Conservation (phyloP, 2,329 filamentous ascomycete genomes). For the Talaromyces sp. region DNA sequence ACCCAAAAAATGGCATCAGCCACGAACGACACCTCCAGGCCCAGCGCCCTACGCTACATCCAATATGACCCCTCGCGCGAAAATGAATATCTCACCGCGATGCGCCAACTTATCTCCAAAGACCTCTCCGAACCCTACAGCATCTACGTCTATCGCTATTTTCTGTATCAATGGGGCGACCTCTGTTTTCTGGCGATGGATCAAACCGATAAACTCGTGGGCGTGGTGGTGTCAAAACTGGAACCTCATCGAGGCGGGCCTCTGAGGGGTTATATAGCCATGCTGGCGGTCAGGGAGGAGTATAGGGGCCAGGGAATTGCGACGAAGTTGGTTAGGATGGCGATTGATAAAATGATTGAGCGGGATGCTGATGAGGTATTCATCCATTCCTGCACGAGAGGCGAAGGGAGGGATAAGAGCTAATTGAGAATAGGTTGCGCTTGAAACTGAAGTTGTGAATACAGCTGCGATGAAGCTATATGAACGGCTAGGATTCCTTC, state of each 20-base stretch:
- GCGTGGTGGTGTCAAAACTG: constrained; percentile 91
- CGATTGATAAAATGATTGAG: constrained; percentile 85
- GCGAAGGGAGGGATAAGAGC: background rate
- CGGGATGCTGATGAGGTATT: constrained; percentile 75
- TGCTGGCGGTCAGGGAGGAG: constrained; percentile 83
- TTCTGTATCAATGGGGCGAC: constrained; percentile 95
- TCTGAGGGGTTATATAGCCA: constrained; percentile 91
- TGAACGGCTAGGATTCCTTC: constrained; percentile 83
- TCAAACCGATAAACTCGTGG: constrained; percentile 62
- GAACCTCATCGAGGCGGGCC: constrained; percentile 85
- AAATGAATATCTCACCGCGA: constrained; percentile 71
- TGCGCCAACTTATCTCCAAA: constrained; percentile 88
- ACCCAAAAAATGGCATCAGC: constrained; percentile 14
- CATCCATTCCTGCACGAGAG: background rate
- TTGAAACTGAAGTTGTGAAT: constrained; percentile 95
- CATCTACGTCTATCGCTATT: constrained; percentile 98
- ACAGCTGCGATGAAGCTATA: constrained; percentile 86
- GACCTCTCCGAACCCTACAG: constrained; percentile 97
- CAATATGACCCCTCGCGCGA: constrained; percentile 60
- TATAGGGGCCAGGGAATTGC: constrained; percentile 84
- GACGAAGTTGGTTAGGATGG: constrained; percentile 80
- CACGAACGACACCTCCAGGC: constrained; percentile 37
- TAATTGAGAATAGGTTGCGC: constrained; percentile 58
- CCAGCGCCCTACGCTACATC: constrained; percentile 47
- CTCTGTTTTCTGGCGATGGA: constrained; percentile 80